Evolutionary conservation across 331 rosid genomes (phyloP), one percentile per base, ranked within the genome.

Genomic region (Prunus yedoensis): DNA sequence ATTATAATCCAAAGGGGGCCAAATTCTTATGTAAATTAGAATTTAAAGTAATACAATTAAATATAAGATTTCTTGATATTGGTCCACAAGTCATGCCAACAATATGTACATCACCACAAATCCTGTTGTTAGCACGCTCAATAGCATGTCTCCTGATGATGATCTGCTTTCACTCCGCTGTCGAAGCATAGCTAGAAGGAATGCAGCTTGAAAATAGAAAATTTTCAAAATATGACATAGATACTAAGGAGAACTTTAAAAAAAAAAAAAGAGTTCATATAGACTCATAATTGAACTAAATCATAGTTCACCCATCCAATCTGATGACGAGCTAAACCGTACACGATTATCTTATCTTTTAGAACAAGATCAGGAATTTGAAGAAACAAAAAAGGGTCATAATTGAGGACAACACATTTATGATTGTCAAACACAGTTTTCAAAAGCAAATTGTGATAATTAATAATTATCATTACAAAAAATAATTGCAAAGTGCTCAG

Each of bases 281-380:
- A 56, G 77, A 25, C 25, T 60, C 0, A n/a, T 52, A 15, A 27
- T 61, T 53, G 30, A 80, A 81, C 97, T 93, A 97, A 94, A 63
- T 94, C 96, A 50, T 91, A 94, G 82, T 85, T 83, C 0, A 96
- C 84, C 98, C 98, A 94, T 74, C 98, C 98, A 57, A 94, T 69
- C 68, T 85, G 87, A 83, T 86, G 94, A 63, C 60, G 94, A 76
- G 88, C 96, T 28, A 91, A 81, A 79, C 91, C 97, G 35, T 91
- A 91, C 52, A 87, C 96, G 72, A 94, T 16, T 66, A 94, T 94
- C 94, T 91, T 94, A 75, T 94, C 98, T 87, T 94, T 94, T 23
- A 94, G 80, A 73, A 94, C 89, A 74, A 94, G 92, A 90, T 94
- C 98, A 91, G 96, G 86, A 83, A 77, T n/a, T 82, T 43, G 57